phyloP scores from a whole-genome alignment of 2,329 filamentous ascomycete species.

The Shiraia sp. region DNA sequence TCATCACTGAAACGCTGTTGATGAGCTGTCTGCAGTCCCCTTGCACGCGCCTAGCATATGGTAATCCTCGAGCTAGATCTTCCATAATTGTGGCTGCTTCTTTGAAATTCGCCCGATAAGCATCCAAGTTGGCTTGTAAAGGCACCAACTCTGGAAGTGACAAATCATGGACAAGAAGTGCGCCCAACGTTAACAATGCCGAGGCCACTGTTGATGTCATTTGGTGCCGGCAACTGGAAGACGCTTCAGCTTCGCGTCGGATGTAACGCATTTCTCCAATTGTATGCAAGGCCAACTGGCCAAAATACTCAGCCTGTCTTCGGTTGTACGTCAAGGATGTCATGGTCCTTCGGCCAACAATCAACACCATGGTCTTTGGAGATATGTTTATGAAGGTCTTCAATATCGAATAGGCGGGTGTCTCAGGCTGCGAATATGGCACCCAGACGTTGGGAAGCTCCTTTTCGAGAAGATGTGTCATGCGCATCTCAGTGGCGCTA shows the following conservation, averaged over 20 bases:
- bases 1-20: conserved; percentile 6
- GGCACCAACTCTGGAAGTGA: conserved; percentile 3
- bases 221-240: conserved; percentile 18
- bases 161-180: conserved; percentile 21
- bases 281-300: conserved; percentile 19
- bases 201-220: conserved; percentile 20
- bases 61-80: conserved; percentile 13
- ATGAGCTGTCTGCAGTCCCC: conserved; percentile 23
- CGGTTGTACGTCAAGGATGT: conserved; percentile 27
- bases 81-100: conserved; percentile 16
- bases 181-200: conserved; percentile 24
- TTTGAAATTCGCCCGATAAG: conserved; percentile 16
- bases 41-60: conserved; percentile 24
- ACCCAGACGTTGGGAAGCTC: conserved; percentile 3
- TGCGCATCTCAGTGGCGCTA: conserved; percentile 13
- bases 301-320: conserved; percentile 12
- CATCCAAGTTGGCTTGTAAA: conserved; percentile 1
- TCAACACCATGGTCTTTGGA: conserved; percentile 29
- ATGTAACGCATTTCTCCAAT: conserved; percentile 15
- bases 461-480: conserved; percentile 8
- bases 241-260: conserved; percentile 3
- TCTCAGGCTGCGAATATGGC: conserved; percentile 1
- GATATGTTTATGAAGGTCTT: conserved; percentile 18
- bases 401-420: not conserved
- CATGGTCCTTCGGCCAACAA: conserved; percentile 26